Evolutionary conservation across 2,329 filamentous ascomycete genomes (phyloP).

Genomic region (Fusarium humuli): DNA sequence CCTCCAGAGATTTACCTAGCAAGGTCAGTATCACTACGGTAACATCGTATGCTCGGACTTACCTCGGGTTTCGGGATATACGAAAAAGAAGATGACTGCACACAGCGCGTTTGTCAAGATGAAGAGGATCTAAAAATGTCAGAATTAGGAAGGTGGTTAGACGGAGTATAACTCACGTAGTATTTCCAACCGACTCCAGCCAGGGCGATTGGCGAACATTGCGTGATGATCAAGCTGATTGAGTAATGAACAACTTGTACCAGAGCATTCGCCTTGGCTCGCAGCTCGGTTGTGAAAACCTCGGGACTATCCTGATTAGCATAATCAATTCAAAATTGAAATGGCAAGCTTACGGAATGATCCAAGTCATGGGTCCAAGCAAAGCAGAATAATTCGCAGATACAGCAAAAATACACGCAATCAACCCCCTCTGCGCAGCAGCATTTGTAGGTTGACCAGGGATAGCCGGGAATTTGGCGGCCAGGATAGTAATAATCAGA

Average conservation of each 20-base stretch:
- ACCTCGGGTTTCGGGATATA: slow-evolving; percentile 55
- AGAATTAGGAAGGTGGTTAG: background rate
- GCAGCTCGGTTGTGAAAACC: slow-evolving; percentile 55
- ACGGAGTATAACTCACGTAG: slow-evolving; percentile 45
- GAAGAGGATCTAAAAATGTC: slow-evolving; percentile 51
- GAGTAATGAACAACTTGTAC: slow-evolving; percentile 57
- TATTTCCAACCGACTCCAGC: slow-evolving; percentile 56
- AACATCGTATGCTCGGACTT: background rate
- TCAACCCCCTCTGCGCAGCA: slow-evolving; percentile 53
- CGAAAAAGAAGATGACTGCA: slow-evolving; percentile 50
- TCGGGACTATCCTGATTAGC: slow-evolving; percentile 49
- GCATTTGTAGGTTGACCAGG: slow-evolving; percentile 53
- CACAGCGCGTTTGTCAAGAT: slow-evolving; percentile 54
- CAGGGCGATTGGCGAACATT: slow-evolving; percentile 55
- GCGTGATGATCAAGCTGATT: slow-evolving; percentile 55
- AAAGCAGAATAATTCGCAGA: slow-evolving; percentile 53
- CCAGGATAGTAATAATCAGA: slow-evolving; percentile 55
- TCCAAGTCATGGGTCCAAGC: slow-evolving; percentile 57
- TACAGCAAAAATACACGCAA: slow-evolving; percentile 54
- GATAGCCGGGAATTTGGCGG: slow-evolving; percentile 51
- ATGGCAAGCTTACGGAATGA: slow-evolving; percentile 52
- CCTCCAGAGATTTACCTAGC: slow-evolving; percentile 54
- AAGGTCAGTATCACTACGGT: background rate
- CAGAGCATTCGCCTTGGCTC: slow-evolving; percentile 56
- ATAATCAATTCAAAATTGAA: fast-evolving